A percentile compares a stretch with the other conserved stretches of the same genome.
phyloP scores from a whole-genome alignment of 805 yeast genomes.

The Candida boleticola region DNA sequence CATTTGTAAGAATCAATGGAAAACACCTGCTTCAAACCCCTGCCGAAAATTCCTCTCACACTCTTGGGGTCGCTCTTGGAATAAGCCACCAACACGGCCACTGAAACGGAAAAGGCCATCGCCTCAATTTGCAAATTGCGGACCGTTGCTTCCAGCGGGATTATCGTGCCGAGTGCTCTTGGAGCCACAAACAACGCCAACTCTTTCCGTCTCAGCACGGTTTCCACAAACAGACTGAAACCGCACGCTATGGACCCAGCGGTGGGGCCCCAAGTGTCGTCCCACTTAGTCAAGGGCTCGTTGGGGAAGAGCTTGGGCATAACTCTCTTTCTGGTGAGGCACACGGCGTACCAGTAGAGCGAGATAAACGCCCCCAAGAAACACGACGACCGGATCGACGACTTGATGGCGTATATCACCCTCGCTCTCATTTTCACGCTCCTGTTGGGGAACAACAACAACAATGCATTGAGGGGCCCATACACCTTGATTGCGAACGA shows the following conservation, averaged over 20 bases:
- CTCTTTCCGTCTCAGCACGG: slow-evolving; percentile 35
- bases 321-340: slow-evolving; percentile 39
- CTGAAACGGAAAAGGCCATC: slow-evolving; percentile 19
- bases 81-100: slow-evolving; percentile 25
- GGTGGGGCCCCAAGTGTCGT: slow-evolving; percentile 37
- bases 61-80: slow-evolving; percentile 16
- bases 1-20: slow-evolving; percentile 4
- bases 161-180: slow-evolving; percentile 20
- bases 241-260: slow-evolving; percentile 44
- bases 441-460: slow-evolving; percentile 23
- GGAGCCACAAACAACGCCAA: slow-evolving; percentile 39
- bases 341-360: slow-evolving; percentile 47
- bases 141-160: slow-evolving; percentile 14
- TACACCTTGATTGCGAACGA: slow-evolving; percentile 38
- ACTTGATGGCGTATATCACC: slow-evolving; percentile 18
- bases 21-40: slow-evolving; percentile 14
- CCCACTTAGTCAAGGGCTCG: slow-evolving; percentile 32
- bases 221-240: slow-evolving; percentile 39
- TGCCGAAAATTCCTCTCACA: slow-evolving; percentile 26
- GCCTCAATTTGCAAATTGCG: slow-evolving; percentile 13
- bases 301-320: slow-evolving; percentile 39
- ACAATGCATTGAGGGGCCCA: slow-evolving; percentile 38
- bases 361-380: slow-evolving; percentile 44
- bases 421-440: slow-evolving; percentile 13
- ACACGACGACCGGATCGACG: slow-evolving; percentile 39